Conservation (phyloP, 805 yeast species). For the Candida orba region DNA sequence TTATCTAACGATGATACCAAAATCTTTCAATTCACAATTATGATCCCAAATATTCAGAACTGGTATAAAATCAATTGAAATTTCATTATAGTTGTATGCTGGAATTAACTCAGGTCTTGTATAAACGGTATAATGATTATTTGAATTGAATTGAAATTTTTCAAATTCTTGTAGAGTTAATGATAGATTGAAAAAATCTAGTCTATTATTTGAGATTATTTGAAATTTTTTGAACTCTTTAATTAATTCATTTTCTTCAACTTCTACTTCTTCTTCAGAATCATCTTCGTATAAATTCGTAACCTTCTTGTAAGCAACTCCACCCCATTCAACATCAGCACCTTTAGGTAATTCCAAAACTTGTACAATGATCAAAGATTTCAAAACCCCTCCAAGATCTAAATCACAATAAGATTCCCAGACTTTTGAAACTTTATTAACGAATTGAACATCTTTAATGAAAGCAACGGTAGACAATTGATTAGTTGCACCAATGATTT, state of each 20-base stretch:
- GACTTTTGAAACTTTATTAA: constrained; percentile 27
- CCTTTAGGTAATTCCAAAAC: constrained; percentile 54
- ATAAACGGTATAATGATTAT: constrained; percentile 20
- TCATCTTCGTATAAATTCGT: constrained; percentile 32
- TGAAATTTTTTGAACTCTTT: background rate
- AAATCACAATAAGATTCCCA: constrained; percentile 40
- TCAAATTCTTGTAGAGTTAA: constrained; percentile 12
- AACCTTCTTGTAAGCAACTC: constrained; percentile 39
- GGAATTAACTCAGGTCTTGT: constrained; percentile 12
- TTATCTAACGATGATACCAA: constrained; percentile 21
- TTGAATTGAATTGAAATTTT: constrained; percentile 4
- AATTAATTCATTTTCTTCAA: background rate
- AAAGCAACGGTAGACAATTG: constrained; percentile 50
- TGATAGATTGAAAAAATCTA: constrained; percentile 16
- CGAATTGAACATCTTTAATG: constrained; percentile 30
- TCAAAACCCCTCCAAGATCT: constrained; percentile 15
- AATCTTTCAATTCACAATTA: constrained; percentile 15
- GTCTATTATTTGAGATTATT: constrained; percentile 12
- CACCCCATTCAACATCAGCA: constrained; percentile 74
- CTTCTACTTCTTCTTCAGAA: constrained; percentile 29
- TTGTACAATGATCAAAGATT: constrained; percentile 41
- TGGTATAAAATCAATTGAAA: constrained; percentile 24
- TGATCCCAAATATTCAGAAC: constrained; percentile 23
- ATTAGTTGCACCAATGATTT: constrained; percentile 39
- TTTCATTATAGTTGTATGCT: background rate